Percentiles rank a stretch among this genome's conserved stretches.
Conservation (phyloP, 257 asterid species). For the Asclepias syriaca region DNA sequence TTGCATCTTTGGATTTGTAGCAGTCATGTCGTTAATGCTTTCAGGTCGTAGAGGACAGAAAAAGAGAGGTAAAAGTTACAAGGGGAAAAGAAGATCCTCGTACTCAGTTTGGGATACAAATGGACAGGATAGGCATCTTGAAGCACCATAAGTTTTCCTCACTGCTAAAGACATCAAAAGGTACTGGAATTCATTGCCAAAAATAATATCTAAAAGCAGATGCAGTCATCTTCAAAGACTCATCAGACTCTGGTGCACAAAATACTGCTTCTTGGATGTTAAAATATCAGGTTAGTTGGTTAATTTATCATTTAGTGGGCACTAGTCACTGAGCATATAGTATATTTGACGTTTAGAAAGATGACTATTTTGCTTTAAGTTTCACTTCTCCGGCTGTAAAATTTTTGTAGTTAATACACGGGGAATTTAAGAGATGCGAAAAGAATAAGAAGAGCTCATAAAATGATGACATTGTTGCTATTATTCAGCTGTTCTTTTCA, state of each 20-base stretch:
- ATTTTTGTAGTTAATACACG: background rate
- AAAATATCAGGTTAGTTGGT: slow-evolving; percentile 3
- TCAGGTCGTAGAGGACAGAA: slow-evolving; percentile 52
- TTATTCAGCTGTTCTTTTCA: background rate
- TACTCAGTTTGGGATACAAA: slow-evolving; percentile 36
- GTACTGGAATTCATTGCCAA: background rate
- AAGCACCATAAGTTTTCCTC: slow-evolving; percentile 15
- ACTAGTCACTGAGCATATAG: background rate
- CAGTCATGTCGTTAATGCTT: slow-evolving; percentile 49
- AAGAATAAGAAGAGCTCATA: background rate
- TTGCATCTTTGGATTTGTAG: slow-evolving; percentile 47
- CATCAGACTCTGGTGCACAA: background rate
- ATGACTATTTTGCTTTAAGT: background rate
- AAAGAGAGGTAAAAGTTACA: slow-evolving; percentile 45
- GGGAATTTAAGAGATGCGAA: background rate
- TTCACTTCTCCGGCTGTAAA: background rate
- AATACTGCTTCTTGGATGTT: background rate
- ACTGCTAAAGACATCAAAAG: background rate
- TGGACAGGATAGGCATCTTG: slow-evolving; percentile 36
- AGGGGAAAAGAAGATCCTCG: slow-evolving; percentile 45
- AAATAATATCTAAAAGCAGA: background rate
- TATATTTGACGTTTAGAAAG: background rate
- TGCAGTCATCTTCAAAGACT: background rate
- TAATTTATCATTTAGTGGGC: background rate
- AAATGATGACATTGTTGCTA: background rate